Evolutionary conservation across 2,329 filamentous ascomycete species (phyloP).

Genomic region (Orbilia blumenaviensis): DNA sequence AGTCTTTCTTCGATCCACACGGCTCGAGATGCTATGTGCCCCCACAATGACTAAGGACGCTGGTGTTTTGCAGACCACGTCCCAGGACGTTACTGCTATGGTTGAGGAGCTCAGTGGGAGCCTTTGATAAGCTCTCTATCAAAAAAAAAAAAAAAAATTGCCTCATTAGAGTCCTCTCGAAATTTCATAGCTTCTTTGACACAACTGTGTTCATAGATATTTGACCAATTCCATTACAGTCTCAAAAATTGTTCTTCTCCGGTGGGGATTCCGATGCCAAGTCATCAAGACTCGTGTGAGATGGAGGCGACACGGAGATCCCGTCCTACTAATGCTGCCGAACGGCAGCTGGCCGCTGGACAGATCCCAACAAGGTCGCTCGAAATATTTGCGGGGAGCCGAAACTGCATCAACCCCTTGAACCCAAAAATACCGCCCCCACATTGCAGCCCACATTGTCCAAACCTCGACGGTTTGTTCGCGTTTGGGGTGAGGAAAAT

Average conservation of each 20-base stretch:
- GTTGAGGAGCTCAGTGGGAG: constrained; percentile 28
- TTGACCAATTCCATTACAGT: no score
- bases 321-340: constrained; percentile 34
- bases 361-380: constrained; percentile 8
- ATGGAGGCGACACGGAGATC: constrained; percentile 30
- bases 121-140: neutral
- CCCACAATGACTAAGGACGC: constrained; percentile 39
- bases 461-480: neutral
- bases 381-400: constrained; percentile 33
- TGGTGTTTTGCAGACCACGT: constrained; percentile 16
- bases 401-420: constrained; percentile 21
- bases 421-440: constrained; percentile 41
- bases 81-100: neutral
- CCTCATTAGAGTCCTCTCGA: no score
- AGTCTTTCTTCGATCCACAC: neutral
- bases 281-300: constrained; percentile 25
- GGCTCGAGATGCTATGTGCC: neutral
- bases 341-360: constrained; percentile 27
- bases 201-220: no score
- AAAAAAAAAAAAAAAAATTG: no score
- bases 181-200: no score
- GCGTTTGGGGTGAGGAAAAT: neutral
- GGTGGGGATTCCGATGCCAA: neutral
- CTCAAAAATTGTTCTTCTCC: neutral
- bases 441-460: constrained; percentile 11